phyloP scores from a whole-genome alignment of 2,329 filamentous ascomycete species.

The Colletotrichum sp. region DNA sequence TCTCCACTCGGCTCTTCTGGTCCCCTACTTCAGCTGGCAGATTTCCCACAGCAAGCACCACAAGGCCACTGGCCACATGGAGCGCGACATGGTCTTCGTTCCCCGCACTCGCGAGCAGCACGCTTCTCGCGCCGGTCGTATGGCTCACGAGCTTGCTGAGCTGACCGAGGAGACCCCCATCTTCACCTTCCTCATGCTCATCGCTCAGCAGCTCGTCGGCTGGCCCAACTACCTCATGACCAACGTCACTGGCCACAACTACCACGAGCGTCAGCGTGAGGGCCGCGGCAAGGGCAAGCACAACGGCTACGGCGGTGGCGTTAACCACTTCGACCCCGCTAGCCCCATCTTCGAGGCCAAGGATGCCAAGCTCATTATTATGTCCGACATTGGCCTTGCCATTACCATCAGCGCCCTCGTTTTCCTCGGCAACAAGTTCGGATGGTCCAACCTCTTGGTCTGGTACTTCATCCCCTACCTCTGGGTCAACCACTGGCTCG shows the following conservation, averaged over 20 bases:
- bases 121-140: constrained; percentile 73
- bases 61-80: constrained; percentile 97
- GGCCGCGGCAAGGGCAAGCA: constrained; percentile 91
- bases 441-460: constrained; percentile 84
- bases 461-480: constrained; percentile 97
- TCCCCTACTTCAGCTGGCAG: constrained; percentile 99
- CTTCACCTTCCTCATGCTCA: constrained; percentile 73
- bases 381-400: constrained; percentile 83
- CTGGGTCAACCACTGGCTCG: constrained; percentile 99
- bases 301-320: constrained; percentile 80
- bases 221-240: constrained; percentile 91
- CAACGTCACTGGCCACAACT: constrained; percentile 97
- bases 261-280: constrained; percentile 88
- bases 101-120: constrained; percentile 87
- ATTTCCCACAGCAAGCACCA: constrained; percentile 99
- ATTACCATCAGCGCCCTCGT: constrained; percentile 67
- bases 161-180: constrained; percentile 95
- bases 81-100: constrained; percentile 99
- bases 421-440: constrained; percentile 76
- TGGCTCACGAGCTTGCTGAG: constrained; percentile 84
- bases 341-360: constrained; percentile 92
- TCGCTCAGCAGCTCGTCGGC: constrained; percentile 87
- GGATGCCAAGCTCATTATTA: constrained; percentile 83
- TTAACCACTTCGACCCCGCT: constrained; percentile 92
- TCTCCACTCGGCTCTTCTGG: constrained; percentile 84